A percentile compares a stretch with the other conserved stretches of the same genome.
These are phyloP conservation scores for Samsoniella hepiali DNA, from an alignment of 2,329 filamentous ascomycete genomes.

Conservation along the genomic window DNA sequence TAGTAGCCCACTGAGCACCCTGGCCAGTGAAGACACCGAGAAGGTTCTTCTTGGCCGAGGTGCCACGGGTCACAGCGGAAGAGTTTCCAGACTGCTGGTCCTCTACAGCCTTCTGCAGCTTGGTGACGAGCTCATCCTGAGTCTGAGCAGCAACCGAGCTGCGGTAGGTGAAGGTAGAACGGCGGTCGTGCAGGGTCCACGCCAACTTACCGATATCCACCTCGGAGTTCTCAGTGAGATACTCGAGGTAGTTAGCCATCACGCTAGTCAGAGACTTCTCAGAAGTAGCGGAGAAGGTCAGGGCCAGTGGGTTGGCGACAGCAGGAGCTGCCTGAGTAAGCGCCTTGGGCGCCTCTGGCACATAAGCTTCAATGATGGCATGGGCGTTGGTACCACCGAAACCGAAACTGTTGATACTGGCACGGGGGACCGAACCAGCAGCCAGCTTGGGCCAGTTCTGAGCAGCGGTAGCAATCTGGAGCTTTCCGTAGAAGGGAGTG, in stretches of 20 bases:
- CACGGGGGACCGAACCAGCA: constrained; percentile 14
- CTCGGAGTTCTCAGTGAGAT: constrained; percentile 16
- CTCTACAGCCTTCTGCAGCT: constrained; percentile 17
- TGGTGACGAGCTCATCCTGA: constrained; percentile 17
- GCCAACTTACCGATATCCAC: constrained; percentile 22
- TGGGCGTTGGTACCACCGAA: constrained; percentile 43
- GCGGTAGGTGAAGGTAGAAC: constrained; percentile 21
- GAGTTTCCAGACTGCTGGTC: constrained; percentile 22
- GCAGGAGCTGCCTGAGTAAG: constrained; percentile 24
- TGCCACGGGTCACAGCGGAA: constrained; percentile 11
- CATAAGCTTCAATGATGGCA: constrained; percentile 24
- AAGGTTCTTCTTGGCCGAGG: constrained; percentile 17
- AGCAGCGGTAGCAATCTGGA: constrained; percentile 21
- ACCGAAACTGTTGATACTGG: constrained; percentile 44
- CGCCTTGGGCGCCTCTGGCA: constrained; percentile 33
- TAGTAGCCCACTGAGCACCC: constrained; percentile 32
- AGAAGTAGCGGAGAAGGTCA: constrained; percentile 19
- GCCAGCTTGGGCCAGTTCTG: constrained; percentile 15
- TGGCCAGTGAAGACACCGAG: constrained; percentile 32
- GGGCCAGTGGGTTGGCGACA: constrained; percentile 9
- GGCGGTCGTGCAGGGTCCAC: constrained; percentile 21
- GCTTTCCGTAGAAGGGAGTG: constrained; percentile 19
- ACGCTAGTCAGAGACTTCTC: constrained; percentile 16
- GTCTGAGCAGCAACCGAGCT: constrained; percentile 19
- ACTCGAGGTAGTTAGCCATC: constrained; percentile 17